Percentiles rank a stretch among this genome's conserved stretches.
Conservation (phyloP, 2,329 filamentous ascomycete genomes). For the Nakataea oryzae region DNA sequence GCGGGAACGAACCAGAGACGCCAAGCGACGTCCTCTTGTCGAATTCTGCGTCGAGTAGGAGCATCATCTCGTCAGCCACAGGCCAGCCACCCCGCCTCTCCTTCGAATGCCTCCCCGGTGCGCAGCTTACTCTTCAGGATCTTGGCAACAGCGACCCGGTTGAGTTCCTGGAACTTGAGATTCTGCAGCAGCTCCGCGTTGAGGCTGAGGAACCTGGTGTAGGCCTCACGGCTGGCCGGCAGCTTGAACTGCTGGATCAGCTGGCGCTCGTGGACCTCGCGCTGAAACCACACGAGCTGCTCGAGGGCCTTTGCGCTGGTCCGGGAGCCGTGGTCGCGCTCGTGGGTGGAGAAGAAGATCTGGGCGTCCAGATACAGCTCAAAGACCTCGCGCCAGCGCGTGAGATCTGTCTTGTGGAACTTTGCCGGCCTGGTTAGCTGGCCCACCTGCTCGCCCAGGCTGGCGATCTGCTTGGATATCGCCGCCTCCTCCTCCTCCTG, state of each 20-base stretch:
- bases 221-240: slow-evolving; percentile 51
- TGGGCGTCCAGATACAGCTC: slow-evolving; percentile 70
- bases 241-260: slow-evolving; percentile 55
- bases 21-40: slow-evolving; percentile 74
- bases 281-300: slow-evolving; percentile 62
- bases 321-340: slow-evolving; percentile 58
- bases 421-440: slow-evolving; percentile 53
- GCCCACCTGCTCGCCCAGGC: slow-evolving; percentile 54
- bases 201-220: slow-evolving; percentile 59
- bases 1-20: slow-evolving; percentile 52
- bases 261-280: slow-evolving; percentile 50
- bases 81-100: too few species aligned
- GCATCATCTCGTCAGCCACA: not conserved
- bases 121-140: slow-evolving; percentile 65
- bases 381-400: slow-evolving; percentile 72
- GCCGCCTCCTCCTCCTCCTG: slow-evolving; percentile 55
- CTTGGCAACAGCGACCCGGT: slow-evolving; percentile 65
- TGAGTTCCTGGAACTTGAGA: slow-evolving; percentile 77
- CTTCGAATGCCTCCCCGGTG: too few species aligned
- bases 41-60: slow-evolving; percentile 48
- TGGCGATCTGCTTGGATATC: slow-evolving; percentile 52
- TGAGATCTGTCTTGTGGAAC: slow-evolving; percentile 55
- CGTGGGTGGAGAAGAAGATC: slow-evolving; percentile 72
- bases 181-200: slow-evolving; percentile 71
- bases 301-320: slow-evolving; percentile 54